Base-by-base conservation (phyloP, 306 rosid species). In the Quercus variabilis region DNA sequence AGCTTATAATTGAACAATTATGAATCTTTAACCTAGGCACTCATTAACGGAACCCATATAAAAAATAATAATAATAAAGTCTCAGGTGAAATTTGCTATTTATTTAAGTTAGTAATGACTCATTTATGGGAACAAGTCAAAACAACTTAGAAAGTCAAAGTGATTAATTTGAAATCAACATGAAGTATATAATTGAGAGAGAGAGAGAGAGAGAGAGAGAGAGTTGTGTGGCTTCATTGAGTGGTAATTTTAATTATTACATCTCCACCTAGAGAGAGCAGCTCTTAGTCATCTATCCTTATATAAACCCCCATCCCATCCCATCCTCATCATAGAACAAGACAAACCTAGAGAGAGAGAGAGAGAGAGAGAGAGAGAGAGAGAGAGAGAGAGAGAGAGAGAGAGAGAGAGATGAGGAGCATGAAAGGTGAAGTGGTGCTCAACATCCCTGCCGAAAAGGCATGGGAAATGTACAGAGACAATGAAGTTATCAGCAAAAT, bases 391-490 rank as follows among this genome's bases (percentile, higher is more conserved):
- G 11, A 38, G 10, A 49, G 0, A 43, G 19, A 35, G 9, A 35
- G 0, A 35, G 0, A 6, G 23, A 51, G 60, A 78, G 56, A 69
- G 60, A 79, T 82, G 86, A 79, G 25, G 64, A 75, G 77, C 81
- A 35, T 85, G 88, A 82, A 75, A 56, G 84, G 88, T 25, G 86
- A 85, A 51, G 88, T 82, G 74, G 75, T 56, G 63, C 81, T 85
- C 38, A 71, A 82, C 56, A 69, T 82, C 26, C 81, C 79, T 12
- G 86, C 86, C 4, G 79, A 82, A 74, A 81, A 67, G 76, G 88
- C 88, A n/a, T 85, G 88, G 88, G 55, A 79, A 71, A 85, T 85
- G 84, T 85, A 82, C 79, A 82, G 81, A 82, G 76, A 85, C 77
- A 56, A 85, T 28, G 60, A 85, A 55, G 80, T 82, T 51, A 74